These are phyloP conservation scores for Spathaspora sp. DNA, from an alignment of 1,139 yeast species.

Conservation along the genomic window DNA sequence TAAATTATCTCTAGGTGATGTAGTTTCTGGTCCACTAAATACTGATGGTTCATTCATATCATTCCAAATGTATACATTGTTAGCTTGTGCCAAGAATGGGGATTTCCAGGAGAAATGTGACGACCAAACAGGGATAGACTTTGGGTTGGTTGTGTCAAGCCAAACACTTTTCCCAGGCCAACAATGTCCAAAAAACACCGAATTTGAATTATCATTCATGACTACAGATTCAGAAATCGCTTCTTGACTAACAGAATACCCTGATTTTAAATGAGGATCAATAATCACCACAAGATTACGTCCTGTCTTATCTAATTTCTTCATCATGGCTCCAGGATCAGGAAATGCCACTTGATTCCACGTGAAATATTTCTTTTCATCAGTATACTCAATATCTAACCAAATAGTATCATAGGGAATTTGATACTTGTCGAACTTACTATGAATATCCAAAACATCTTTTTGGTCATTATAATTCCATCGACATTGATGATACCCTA, in stretches of 20 bases:
- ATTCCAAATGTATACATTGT: slow-evolving; percentile 86
- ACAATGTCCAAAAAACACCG: slow-evolving; percentile 78
- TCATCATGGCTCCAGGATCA: slow-evolving; percentile 66
- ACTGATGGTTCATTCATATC: slow-evolving; percentile 98
- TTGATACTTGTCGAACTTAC: slow-evolving; percentile 65
- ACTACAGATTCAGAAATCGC: slow-evolving; percentile 37
- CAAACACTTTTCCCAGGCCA: slow-evolving; percentile 98
- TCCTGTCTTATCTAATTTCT: slow-evolving; percentile 64
- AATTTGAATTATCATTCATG: slow-evolving; percentile 39
- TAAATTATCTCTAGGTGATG: slow-evolving; percentile 76
- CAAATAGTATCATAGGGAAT: slow-evolving; percentile 93
- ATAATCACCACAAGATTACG: slow-evolving; percentile 81
- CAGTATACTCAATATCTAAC: slow-evolving; percentile 94
- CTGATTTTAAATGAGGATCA: slow-evolving; percentile 86
- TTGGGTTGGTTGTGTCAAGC: slow-evolving; percentile 81
- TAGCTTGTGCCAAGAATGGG: slow-evolving; percentile 46
- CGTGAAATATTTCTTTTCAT: slow-evolving; percentile 81
- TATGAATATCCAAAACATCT: slow-evolving; percentile 72
- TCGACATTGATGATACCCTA: slow-evolving; percentile 94
- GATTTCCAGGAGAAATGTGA: slow-evolving; percentile 23
- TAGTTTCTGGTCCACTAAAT: slow-evolving; percentile 91
- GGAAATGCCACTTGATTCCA: slow-evolving; percentile 82
- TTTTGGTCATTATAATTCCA: slow-evolving; percentile 93
- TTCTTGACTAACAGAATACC: slow-evolving; percentile 62
- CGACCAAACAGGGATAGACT: slow-evolving; percentile 62